A percentile compares a stretch with the other conserved stretches of the same genome.
Evolutionary conservation across 2,329 filamentous ascomycete species (phyloP).

Genomic region (Scytalidium sp.): DNA sequence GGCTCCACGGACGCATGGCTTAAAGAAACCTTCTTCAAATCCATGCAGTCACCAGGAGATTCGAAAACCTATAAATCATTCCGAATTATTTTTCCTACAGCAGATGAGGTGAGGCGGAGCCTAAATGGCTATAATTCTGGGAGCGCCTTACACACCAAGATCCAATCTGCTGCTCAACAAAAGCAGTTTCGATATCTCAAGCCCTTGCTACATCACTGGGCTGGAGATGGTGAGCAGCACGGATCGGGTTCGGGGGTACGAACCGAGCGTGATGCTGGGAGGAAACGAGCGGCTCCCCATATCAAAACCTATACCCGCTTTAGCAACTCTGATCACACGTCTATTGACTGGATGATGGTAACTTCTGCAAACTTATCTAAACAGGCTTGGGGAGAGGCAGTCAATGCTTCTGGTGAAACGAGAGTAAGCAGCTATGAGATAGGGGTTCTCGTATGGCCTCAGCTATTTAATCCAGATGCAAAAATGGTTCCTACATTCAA

Average conservation of each 20-base stretch:
- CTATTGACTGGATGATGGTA: constrained; percentile 79
- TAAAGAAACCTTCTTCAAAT: constrained; percentile 56
- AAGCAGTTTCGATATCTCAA: constrained; percentile 73
- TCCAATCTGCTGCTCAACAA: constrained; percentile 64
- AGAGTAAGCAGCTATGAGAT: constrained; percentile 80
- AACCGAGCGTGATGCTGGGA: constrained; percentile 47
- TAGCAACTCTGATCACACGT: constrained; percentile 29
- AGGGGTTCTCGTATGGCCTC: constrained; percentile 81
- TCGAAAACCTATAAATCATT: constrained; percentile 41
- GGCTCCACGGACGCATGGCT: constrained; percentile 72
- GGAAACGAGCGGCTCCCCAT: constrained; percentile 74
- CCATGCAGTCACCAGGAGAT: constrained; percentile 35
- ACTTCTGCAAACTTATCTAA: constrained; percentile 91
- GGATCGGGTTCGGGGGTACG: constrained; percentile 6
- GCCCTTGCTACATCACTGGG: constrained; percentile 74
- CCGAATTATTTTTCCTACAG: constrained; percentile 77
- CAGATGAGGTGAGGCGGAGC: constrained; percentile 72
- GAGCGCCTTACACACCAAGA: constrained; percentile 77
- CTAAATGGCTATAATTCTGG: constrained; percentile 78
- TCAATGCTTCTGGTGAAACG: constrained; percentile 54
- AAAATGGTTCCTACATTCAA: constrained; percentile 69
- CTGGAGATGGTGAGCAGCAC: constrained; percentile 46
- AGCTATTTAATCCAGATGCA: constrained; percentile 40
- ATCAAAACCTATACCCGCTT: constrained; percentile 86
- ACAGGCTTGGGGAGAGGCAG: constrained; percentile 79